A percentile compares a stretch with the other conserved stretches of the same genome.
These are phyloP conservation scores for Wickerhamomyces sp. DNA, from an alignment of 1,139 yeast genomes.

Conservation along the genomic window DNA sequence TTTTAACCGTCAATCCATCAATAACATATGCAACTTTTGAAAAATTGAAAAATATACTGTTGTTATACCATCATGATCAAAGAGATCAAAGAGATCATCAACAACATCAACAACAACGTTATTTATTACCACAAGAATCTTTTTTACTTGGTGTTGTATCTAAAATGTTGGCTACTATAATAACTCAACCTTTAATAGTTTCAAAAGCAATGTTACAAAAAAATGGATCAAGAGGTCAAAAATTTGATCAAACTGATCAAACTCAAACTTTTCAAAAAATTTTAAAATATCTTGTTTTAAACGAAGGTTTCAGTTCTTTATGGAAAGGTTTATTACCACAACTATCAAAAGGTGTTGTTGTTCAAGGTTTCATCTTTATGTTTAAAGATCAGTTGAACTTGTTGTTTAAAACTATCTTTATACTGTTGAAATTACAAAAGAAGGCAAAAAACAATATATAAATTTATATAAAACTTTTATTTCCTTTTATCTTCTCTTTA, in stretches of 20 bases:
- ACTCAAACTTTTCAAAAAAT: conserved; percentile 48
- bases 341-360: conserved; percentile 74
- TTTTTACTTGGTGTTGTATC: conserved; percentile 75
- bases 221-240: no score
- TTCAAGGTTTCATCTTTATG: conserved; percentile 81
- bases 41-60: conserved; percentile 54
- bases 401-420: conserved; percentile 13
- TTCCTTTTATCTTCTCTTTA: conserved; percentile 4
- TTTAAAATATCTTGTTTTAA: conserved; percentile 39
- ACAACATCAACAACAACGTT: conserved; percentile 36
- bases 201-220: conserved; percentile 81
- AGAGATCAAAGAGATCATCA: no score
- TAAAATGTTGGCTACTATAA: conserved; percentile 73
- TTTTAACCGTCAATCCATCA: conserved; percentile 78
- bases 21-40: conserved; percentile 85
- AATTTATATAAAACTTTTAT: conserved; percentile 1
- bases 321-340: conserved; percentile 86
- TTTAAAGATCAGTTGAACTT: conserved; percentile 36
- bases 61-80: conserved; percentile 43
- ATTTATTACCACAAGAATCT: conserved; percentile 60
- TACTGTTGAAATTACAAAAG: conserved; percentile 6
- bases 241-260: conserved; percentile 21
- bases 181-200: conserved; percentile 82
- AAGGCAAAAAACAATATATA: neutral
- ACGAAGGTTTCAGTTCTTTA: conserved; percentile 49